phyloP scores from a whole-genome alignment of 1,284 basidiomycete genomes.

The Gomphus bonarii region DNA sequence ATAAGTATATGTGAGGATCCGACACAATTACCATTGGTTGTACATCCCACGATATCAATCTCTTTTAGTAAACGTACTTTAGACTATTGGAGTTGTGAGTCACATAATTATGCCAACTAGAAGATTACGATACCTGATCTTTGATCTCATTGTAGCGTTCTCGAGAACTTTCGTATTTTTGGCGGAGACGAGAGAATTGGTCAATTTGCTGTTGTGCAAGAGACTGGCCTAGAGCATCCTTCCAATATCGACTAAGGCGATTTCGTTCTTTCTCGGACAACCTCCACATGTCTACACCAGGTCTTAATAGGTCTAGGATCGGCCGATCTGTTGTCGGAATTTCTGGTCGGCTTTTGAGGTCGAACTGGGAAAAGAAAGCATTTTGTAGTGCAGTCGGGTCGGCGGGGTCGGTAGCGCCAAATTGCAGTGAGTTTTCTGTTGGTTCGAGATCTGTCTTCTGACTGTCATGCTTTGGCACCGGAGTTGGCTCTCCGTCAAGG shows the following conservation, averaged over 20 bases:
- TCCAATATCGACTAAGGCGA: slow-evolving; percentile 28
- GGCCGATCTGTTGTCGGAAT: slow-evolving; percentile 26
- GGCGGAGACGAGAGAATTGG: slow-evolving; percentile 27
- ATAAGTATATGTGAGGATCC: neutral
- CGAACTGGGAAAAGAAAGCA: slow-evolving; percentile 17
- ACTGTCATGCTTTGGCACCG: neutral
- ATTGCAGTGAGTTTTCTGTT: neutral
- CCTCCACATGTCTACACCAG: slow-evolving; percentile 29
- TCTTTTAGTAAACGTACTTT: slow-evolving; percentile 15
- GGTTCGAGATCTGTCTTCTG: neutral
- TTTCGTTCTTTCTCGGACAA: slow-evolving; percentile 33
- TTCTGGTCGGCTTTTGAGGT: slow-evolving; percentile 21
- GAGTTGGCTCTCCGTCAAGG: neutral
- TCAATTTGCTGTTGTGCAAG: slow-evolving; percentile 26
- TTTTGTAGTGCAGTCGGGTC: neutral
- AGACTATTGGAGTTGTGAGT: neutral
- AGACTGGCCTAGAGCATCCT: slow-evolving; percentile 18
- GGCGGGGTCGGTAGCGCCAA: neutral
- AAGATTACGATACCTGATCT: slow-evolving; percentile 23
- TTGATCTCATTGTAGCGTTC: slow-evolving; percentile 24
- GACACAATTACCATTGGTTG: slow-evolving; percentile 42
- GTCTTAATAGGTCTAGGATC: slow-evolving; percentile 26
- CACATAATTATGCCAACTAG: neutral
- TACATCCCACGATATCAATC: slow-evolving; percentile 60
- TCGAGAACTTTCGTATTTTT: slow-evolving; percentile 20